Evolutionary conservation across 2,329 filamentous ascomycete genomes (phyloP).

Genomic region (Arthrobotrys conoides): DNA sequence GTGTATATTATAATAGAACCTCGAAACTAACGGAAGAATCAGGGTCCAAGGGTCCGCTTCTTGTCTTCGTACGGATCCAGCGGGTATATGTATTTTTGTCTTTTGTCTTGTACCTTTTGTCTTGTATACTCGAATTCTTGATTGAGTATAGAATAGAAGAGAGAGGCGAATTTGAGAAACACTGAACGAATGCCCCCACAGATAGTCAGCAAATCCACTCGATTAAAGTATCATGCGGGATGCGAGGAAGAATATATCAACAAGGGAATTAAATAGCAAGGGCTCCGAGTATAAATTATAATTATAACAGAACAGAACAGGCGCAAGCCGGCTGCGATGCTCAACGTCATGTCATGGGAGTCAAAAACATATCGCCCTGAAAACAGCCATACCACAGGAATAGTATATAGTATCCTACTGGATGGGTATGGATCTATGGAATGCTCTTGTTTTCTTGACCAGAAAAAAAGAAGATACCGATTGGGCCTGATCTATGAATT

Average conservation of each 20-base stretch:
- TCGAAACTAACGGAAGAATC: too few relatives aligned
- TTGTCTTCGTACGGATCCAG: slow-evolving; percentile 36
- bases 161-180: slow-evolving; percentile 2
- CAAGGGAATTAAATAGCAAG: neutral
- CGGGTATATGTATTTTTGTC: slow-evolving; percentile 53
- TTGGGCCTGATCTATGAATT: neutral
- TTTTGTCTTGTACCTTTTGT: too few relatives aligned
- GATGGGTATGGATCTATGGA: slow-evolving; percentile 20
- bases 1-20: slow-evolving; percentile 36
- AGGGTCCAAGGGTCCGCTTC: neutral
- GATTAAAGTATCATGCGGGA: slow-evolving; percentile 19
- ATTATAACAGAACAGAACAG: neutral
- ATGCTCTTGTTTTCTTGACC: slow-evolving; percentile 33
- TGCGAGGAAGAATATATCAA: neutral
- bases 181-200: slow-evolving; percentile 38
- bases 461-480: slow-evolving; percentile 17
- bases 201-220: slow-evolving; percentile 48
- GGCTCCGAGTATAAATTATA: slow-evolving; percentile 8
- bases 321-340: slow-evolving; percentile 46
- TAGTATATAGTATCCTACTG: slow-evolving; percentile 13
- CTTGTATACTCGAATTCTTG: too few relatives aligned
- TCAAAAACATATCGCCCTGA: slow-evolving; percentile 45
- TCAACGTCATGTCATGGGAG: slow-evolving; percentile 60
- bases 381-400: slow-evolving; percentile 58
- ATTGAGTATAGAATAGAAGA: too few relatives aligned